A percentile compares a stretch with the other conserved stretches of the same genome.
Conservation (phyloP, 805 yeast species). For the Sugiyamaella marilandica region DNA sequence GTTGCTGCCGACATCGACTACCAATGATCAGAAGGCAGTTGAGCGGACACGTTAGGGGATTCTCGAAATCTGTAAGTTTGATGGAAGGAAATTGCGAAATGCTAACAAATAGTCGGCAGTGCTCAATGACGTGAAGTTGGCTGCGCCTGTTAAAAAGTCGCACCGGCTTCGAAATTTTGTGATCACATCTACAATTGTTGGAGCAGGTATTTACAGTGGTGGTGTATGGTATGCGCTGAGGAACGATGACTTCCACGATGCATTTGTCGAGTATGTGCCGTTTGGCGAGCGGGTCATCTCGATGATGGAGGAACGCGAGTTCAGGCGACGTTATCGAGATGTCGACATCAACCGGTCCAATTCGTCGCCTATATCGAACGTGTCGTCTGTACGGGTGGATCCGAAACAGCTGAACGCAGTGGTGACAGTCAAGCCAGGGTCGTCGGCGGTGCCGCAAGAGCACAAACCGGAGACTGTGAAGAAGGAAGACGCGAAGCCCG, state of each 20-base stretch:
- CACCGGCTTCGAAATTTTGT: conserved; percentile 32
- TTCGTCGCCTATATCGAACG: neutral
- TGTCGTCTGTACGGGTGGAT: neutral
- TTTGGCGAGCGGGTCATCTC: conserved; percentile 53
- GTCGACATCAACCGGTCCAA: conserved; percentile 6
- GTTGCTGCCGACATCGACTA: neutral
- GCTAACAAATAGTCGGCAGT: neutral
- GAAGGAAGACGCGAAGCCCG: conserved; percentile 22
- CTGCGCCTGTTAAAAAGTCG: conserved; percentile 17
- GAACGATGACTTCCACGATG: conserved; percentile 56
- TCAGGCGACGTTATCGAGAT: conserved; percentile 25
- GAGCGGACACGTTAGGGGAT: neutral
- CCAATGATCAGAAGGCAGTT: conserved; percentile 1
- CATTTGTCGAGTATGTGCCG: conserved; percentile 61
- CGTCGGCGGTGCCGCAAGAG: conserved; percentile 2
- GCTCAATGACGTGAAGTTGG: conserved; percentile 1
- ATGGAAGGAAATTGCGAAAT: neutral
- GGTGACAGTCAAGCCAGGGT: conserved; percentile 16
- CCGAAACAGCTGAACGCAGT: conserved; percentile 3
- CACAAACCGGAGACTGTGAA: conserved; percentile 33
- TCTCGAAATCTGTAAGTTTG: neutral
- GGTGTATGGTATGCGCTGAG: conserved; percentile 56
- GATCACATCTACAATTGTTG: conserved; percentile 23
- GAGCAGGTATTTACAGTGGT: conserved; percentile 45
- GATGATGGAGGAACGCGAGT: conserved; percentile 40